Percentiles rank a stretch among this genome's conserved stretches.
Conservation (phyloP, 1,139 yeast species). For the Candida buenavistaensis region DNA sequence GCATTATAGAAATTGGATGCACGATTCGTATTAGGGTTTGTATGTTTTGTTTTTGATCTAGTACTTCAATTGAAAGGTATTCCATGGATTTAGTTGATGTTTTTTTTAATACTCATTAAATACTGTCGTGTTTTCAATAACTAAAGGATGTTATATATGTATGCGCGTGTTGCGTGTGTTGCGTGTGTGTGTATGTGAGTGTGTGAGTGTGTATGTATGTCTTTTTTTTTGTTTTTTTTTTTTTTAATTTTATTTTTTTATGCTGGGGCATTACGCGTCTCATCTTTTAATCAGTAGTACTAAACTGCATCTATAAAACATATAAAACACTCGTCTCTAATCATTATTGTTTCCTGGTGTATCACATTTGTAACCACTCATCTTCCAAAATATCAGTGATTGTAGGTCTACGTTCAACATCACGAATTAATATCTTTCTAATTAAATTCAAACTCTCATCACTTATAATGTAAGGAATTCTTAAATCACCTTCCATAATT, state of each 20-base stretch:
- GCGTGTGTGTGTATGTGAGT: no score
- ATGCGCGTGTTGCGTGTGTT: no score
- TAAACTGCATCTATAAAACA: no score
- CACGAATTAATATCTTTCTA: constrained; percentile 62
- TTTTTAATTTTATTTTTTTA: no score
- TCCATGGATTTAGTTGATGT: not conserved
- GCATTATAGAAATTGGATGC: constrained; percentile 5
- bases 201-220: no score
- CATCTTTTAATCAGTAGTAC: no score
- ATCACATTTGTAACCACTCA: constrained; percentile 53
- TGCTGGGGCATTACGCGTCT: no score
- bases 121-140: no score
- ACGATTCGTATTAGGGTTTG: constrained; percentile 1
- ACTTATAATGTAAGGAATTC: constrained; percentile 64
- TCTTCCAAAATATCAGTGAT: constrained; percentile 69
- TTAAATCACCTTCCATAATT: constrained; percentile 84
- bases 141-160: no score
- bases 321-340: not conserved
- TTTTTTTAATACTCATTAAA: no score
- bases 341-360: not conserved
- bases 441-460: constrained; percentile 62
- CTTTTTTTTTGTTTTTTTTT: no score
- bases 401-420: constrained; percentile 64
- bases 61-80: not conserved
- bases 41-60: not conserved